Evolutionary conservation across 2,329 filamentous ascomycete species (phyloP), one percentile per base, ranked within the genome.

Genomic region (Davidsoniella neocaledoniae): DNA sequence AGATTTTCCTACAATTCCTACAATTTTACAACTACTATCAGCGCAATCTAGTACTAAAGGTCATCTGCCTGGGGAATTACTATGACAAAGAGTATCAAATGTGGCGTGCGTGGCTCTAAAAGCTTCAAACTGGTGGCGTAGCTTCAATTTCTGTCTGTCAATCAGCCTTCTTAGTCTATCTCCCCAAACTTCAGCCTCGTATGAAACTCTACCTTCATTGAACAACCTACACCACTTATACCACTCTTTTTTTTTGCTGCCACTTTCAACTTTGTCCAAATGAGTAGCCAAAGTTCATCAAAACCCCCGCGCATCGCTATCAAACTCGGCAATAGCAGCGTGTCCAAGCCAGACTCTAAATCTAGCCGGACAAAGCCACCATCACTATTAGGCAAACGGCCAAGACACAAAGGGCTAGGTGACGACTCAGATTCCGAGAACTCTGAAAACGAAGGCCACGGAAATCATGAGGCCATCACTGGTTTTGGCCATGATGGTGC

Each of bases 231-330:
- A 21, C 17, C 21, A 23, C 4, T 23, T 23, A 23, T 23, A 23
- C 21, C 2, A 38, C 16, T 8, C 37, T n/a, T 17, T 29, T 5
- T 19, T 10, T 17, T 29, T n/a, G 6, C 14, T 3, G 7, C 8
- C 14, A 42, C 21, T 17, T 3, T 19, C 17, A 8, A 29, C 21
- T 40, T 23, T 25, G 19, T 12, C 39, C 43, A 14, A 21, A 54
- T 54, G 52, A 14, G 33, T 2, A 42, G 43, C 16, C 25, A 46
- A 23, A 29, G 10, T 10, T 36, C 46, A 23, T 42, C 47, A 5
- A 54, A 54, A 46, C 37, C 51, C 19, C 47, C 53, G 5, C 54
- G 54, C 4, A 55, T 55, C 26, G 53, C 54, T 23, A 55, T 55
- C 44, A 54, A 54, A 40, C 49, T 55, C 23, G 48, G 48, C 44